These are phyloP conservation scores for Coemansia sp. DNA, from an alignment of 192 early-diverging fungal genomes.

Conservation along the genomic window DNA sequence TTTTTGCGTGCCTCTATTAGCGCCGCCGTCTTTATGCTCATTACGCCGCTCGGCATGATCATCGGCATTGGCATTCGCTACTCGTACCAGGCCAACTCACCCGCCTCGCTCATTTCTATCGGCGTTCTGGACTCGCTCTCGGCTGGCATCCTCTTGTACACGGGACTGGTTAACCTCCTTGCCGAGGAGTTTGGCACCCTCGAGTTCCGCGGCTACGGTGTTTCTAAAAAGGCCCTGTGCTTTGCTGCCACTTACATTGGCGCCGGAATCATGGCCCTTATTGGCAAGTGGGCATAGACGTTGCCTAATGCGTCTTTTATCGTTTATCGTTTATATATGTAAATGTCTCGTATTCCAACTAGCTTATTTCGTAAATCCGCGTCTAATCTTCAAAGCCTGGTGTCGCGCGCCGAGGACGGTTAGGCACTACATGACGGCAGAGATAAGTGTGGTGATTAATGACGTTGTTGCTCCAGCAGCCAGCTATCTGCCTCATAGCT, in stretches of 20 bases:
- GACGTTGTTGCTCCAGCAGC: too few relatives aligned
- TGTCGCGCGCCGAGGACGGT: conserved; percentile 39
- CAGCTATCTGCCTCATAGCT: too few relatives aligned
- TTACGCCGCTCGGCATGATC: conserved; percentile 79
- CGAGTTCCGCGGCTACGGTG: conserved; percentile 59
- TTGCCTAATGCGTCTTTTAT: background rate
- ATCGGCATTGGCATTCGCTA: conserved; percentile 78
- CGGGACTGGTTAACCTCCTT: conserved; percentile 73
- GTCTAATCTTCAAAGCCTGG: conserved; percentile 42
- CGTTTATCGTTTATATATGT: background rate
- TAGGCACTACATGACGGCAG: conserved; percentile 52
- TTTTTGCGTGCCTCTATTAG: conserved; percentile 47
- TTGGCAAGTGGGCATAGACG: conserved; percentile 74
- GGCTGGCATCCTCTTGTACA: conserved; percentile 82
- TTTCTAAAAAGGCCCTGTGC: conserved; percentile 52
- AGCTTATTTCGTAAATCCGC: background rate
- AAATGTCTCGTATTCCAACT: too few relatives aligned
- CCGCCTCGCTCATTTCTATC: conserved; percentile 61
- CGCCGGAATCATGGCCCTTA: conserved; percentile 72
- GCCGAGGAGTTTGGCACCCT: conserved; percentile 67
- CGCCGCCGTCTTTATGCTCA: conserved; percentile 64
- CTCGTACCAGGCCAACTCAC: conserved; percentile 66
- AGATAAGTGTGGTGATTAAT: too few relatives aligned
- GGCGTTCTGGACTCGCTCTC: conserved; percentile 79
- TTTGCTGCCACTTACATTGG: conserved; percentile 70